Evolutionary conservation across 148 eudicot species (phyloP).

Genomic region (Vaccinium darrowii): DNA sequence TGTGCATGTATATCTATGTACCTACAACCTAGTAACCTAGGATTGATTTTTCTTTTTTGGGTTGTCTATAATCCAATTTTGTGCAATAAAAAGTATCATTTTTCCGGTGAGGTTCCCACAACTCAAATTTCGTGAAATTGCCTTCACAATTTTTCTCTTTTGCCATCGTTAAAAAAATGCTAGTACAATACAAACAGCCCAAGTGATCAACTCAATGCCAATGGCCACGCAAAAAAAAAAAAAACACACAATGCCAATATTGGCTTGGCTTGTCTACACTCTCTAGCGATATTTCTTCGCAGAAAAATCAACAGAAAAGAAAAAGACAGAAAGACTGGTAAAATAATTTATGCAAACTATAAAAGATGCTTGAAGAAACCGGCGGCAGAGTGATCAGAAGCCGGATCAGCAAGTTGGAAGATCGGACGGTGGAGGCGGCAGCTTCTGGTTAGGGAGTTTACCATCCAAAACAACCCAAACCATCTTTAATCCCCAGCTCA

Average conservation of each 20-base stretch:
- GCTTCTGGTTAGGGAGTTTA: constrained; percentile 52
- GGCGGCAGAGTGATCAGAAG: not conserved
- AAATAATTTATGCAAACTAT: not conserved
- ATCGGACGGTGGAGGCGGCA: constrained; percentile 66
- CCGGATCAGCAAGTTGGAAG: constrained; percentile 51
- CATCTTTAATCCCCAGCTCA: constrained; percentile 72
- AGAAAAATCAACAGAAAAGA: not conserved
- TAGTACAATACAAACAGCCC: not conserved
- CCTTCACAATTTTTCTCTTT: not conserved
- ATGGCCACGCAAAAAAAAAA: not conserved
- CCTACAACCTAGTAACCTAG: not conserved
- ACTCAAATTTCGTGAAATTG: not conserved
- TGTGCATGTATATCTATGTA: not conserved
- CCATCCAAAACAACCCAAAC: constrained; percentile 70
- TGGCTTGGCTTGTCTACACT: not conserved
- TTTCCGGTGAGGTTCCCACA: not conserved
- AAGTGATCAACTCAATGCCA: not conserved
- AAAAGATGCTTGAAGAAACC: not conserved
- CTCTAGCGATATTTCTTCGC: not conserved
- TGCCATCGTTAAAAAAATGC: not conserved
- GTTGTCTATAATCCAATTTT: not conserved
- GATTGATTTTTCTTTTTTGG: not conserved
- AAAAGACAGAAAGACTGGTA: not conserved
- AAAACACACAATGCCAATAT: not conserved
- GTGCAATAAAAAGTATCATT: not conserved